phyloP scores from a whole-genome alignment of 176 grass and related monocot species.

The Aegilops sharonensis region DNA sequence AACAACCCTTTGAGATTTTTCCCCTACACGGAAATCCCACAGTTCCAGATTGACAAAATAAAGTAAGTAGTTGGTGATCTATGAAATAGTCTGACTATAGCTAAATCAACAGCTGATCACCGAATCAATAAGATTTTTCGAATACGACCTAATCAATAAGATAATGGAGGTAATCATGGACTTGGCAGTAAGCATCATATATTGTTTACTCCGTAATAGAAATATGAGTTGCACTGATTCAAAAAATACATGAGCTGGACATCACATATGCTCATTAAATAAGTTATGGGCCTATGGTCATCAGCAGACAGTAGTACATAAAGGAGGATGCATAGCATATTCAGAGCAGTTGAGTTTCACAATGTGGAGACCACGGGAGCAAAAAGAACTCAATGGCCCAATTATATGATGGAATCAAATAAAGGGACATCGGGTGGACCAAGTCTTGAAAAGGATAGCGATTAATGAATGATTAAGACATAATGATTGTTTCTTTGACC shows the following conservation, averaged over 20 bases:
- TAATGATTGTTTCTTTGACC: constrained; percentile 41
- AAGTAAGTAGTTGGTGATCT: too few species aligned
- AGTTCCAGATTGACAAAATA: neutral
- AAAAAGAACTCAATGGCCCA: constrained; percentile 26
- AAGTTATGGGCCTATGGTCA: constrained; percentile 21
- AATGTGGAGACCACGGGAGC: constrained; percentile 20
- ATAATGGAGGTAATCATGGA: neutral
- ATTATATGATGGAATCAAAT: constrained; percentile 32
- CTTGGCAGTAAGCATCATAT: constrained; percentile 25
- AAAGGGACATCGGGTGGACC: constrained; percentile 35
- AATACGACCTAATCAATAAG: neutral
- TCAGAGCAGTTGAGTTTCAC: constrained; percentile 32
- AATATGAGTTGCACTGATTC: constrained; percentile 23
- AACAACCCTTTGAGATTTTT: constrained; percentile 1
- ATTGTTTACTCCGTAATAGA: constrained; percentile 15
- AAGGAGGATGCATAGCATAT: constrained; percentile 37
- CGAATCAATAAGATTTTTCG: neutral
- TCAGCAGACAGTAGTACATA: constrained; percentile 18
- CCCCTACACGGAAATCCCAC: constrained; percentile 1
- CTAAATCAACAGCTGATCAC: neutral
- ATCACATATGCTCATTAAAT: constrained; percentile 26
- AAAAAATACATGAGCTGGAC: constrained; percentile 35
- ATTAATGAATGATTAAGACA: constrained; percentile 34
- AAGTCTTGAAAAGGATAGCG: constrained; percentile 34
- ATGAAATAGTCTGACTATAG: neutral